These are phyloP conservation scores for Calamus simplicifolius DNA, from an alignment of 176 grass and related monocot genomes.

Conservation along the genomic window DNA sequence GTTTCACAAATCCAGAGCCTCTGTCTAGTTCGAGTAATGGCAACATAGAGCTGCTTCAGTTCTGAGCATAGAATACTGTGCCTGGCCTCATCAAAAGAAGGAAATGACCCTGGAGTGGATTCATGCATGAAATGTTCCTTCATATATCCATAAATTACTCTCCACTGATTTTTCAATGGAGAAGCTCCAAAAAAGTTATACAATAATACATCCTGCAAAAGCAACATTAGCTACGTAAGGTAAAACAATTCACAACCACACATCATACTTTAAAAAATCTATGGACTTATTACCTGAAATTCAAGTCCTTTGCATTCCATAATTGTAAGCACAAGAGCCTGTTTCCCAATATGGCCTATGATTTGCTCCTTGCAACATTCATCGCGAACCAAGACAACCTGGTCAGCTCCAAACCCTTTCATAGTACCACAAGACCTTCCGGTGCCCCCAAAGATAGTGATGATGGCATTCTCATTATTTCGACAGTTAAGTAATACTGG, in stretches of 20 bases:
- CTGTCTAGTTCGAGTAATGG: slow-evolving; percentile 81
- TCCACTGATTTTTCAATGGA: slow-evolving; percentile 65
- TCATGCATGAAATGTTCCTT: slow-evolving; percentile 29
- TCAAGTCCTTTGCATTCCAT: slow-evolving; percentile 93
- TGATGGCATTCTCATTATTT: slow-evolving; percentile 74
- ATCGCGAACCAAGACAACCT: slow-evolving; percentile 79
- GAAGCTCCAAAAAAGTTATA: slow-evolving; percentile 84
- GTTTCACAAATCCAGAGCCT: slow-evolving; percentile 89
- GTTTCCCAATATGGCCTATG: slow-evolving; percentile 48
- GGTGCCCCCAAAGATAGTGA: slow-evolving; percentile 68
- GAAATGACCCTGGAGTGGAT: slow-evolving; percentile 31
- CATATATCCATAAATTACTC: slow-evolving; percentile 76
- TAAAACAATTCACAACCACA: neutral
- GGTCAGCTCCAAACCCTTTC: slow-evolving; percentile 79
- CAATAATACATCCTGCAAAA: slow-evolving; percentile 64
- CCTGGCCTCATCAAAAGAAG: slow-evolving; percentile 38
- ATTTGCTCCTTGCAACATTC: slow-evolving; percentile 64
- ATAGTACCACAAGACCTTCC: slow-evolving; percentile 6
- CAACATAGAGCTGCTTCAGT: slow-evolving; percentile 93
- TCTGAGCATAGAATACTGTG: slow-evolving; percentile 82
- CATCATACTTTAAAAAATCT: neutral
- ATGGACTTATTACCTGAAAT: slow-evolving; percentile 47
- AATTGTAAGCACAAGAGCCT: slow-evolving; percentile 76
- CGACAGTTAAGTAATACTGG: slow-evolving; percentile 65
- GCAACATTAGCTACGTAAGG: no score